These are phyloP conservation scores for Camelina sativa DNA, from an alignment of 345 rosid genomes.

Conservation along the genomic window DNA sequence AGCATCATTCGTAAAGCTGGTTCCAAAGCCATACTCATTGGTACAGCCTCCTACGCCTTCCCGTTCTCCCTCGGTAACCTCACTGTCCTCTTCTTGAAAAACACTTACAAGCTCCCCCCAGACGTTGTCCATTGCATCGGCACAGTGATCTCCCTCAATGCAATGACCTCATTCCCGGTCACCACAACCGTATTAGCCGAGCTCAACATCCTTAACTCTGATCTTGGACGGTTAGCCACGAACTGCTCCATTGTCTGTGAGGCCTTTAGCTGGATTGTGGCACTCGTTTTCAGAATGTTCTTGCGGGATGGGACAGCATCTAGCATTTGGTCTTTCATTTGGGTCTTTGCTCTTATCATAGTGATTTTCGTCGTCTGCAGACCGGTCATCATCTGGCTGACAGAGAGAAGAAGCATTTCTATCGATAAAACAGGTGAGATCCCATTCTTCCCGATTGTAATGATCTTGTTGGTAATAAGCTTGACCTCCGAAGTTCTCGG, in stretches of 20 bases:
- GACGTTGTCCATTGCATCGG: conserved; percentile 31
- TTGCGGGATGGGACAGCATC: conserved; percentile 12
- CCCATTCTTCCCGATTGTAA: conserved; percentile 36
- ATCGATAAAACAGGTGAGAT: conserved; percentile 31
- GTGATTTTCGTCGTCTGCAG: conserved; percentile 23
- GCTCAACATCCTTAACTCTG: conserved; percentile 47
- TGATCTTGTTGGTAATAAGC: conserved; percentile 30
- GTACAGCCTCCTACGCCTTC: conserved; percentile 36
- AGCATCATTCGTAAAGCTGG: conserved; percentile 45
- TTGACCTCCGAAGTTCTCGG: conserved; percentile 36
- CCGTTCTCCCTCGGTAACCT: conserved; percentile 41
- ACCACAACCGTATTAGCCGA: conserved; percentile 46
- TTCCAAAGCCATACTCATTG: conserved; percentile 43
- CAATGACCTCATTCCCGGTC: conserved; percentile 47
- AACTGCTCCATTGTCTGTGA: conserved; percentile 46
- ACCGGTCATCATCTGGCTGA: conserved; percentile 42
- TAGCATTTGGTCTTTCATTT: conserved; percentile 27
- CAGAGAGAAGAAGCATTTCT: conserved; percentile 28
- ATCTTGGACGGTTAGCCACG: conserved; percentile 48
- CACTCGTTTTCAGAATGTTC: conserved; percentile 33
- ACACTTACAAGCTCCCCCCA: conserved; percentile 4
- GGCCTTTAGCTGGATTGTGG: conserved; percentile 30
- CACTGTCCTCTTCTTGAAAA: conserved; percentile 27
- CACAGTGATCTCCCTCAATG: conserved; percentile 36
- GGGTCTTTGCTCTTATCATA: conserved; percentile 10